Base-by-base conservation (phyloP, 768 basidiomycete species). In the Podaxis mareebaensis region DNA sequence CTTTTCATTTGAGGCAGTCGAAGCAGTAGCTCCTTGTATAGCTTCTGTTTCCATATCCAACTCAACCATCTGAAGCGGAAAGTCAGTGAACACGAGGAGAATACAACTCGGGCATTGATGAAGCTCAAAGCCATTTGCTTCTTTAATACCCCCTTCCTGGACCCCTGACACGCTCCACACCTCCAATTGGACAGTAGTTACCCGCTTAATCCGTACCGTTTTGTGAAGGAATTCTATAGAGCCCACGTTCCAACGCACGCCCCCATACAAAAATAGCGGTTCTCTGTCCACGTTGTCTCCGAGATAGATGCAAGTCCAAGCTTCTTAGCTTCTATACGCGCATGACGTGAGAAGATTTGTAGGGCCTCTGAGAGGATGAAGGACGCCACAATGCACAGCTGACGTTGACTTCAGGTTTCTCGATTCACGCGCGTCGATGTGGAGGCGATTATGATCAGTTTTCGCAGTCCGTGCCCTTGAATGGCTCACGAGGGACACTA, bases 261-360 rank as follows among this genome's bases (percentile, higher is more conserved):
- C 42, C 13, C 24, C 24, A 28, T 42, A 46, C 13, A 53, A 26
- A 46, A 30, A 22, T 33, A 22, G 28, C 20, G 4, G 33, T 17
- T 38, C 20, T 49, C 40, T 54, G 30, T 15, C 61, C 61, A 57
- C 54, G 20, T 20, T 61, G 49, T 22, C 51, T 28, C 33, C 60
- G 39, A 26, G 33, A 57, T 38, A 15, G 33, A 30, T 10, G 20
- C n/a, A 48, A 10, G 48, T 30, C 33, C n/a, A 52, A 39, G 54
- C 54, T 51, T 51, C 54, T 42, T 8, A 51, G 13, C 42, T 39
- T n/a, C 33, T 7, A 33, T 38, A 22, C 17, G 49, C 5, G 38
- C 24, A 5, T 15, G 44, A 22, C 54, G 48, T 63, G 61, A 49
- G 61, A 62, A 55, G 22, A 4, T 28, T 3, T 44, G 12, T 39